A percentile compares a stretch with the other conserved stretches of the same genome.
phyloP scores from a whole-genome alignment of 2,329 filamentous ascomycete genomes.

The Penicillium expansum region DNA sequence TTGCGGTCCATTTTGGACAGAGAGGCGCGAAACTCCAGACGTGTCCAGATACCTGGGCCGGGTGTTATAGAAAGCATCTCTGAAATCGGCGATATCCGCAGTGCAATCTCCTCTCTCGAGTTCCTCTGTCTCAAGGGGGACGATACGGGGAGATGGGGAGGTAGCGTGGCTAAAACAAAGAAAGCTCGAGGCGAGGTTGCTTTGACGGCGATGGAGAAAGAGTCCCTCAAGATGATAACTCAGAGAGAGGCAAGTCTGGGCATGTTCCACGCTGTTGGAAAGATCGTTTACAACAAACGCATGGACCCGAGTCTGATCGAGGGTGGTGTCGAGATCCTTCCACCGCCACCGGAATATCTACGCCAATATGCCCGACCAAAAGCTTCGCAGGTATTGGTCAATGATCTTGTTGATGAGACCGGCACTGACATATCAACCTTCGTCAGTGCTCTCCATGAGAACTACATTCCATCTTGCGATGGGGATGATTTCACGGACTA shows the following conservation, averaged over 20 bases:
- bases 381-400: constrained; percentile 64
- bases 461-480: constrained; percentile 80
- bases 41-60: constrained; percentile 72
- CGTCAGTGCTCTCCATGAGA: constrained; percentile 86
- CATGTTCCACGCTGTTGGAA: constrained; percentile 94
- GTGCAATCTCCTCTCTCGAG: constrained; percentile 85
- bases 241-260: constrained; percentile 86
- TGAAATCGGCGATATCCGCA: constrained; percentile 87
- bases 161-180: constrained; percentile 68
- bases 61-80: constrained; percentile 74
- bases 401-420: constrained; percentile 84
- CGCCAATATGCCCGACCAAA: constrained; percentile 58
- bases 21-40: constrained; percentile 74
- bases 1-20: constrained; percentile 79
- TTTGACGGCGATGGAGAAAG: constrained; percentile 73
- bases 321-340: constrained; percentile 44
- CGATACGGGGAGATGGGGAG: constrained; percentile 69
- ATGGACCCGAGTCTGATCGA: constrained; percentile 50
- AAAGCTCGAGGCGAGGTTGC: constrained; percentile 48
- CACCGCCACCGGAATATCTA: constrained; percentile 60
- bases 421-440: constrained; percentile 92
- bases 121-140: constrained; percentile 87
- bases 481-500: constrained; percentile 68
- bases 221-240: constrained; percentile 76
- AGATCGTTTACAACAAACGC: constrained; percentile 94